Evolutionary conservation across 345 rosid genomes (phyloP).

Genomic region (Stellera chamaejasme): DNA sequence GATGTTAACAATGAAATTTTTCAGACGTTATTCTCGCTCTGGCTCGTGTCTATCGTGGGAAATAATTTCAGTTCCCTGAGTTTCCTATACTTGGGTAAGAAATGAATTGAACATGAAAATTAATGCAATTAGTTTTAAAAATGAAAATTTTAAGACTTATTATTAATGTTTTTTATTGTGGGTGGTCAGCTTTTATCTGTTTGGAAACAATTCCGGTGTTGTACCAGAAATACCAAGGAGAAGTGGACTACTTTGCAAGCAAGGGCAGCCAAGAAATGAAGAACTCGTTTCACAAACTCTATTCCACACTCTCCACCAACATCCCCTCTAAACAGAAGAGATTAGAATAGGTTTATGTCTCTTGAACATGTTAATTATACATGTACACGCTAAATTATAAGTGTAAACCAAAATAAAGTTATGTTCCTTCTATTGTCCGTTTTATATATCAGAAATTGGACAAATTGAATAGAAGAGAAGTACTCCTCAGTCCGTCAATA

Average conservation of each 20-base stretch:
- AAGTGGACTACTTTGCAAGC: slow-evolving; percentile 27
- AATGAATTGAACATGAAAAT: too few species aligned
- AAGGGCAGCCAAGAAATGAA: slow-evolving; percentile 25
- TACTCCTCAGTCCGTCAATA: too few species aligned
- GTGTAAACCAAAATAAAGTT: too few species aligned
- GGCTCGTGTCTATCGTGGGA: slow-evolving; percentile 38
- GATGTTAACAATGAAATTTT: not conserved
- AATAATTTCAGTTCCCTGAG: slow-evolving; percentile 34
- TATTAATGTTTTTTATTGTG: not conserved
- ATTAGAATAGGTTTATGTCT: not conserved
- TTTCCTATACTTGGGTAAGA: slow-evolving; percentile 38
- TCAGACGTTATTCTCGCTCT: slow-evolving; percentile 33
- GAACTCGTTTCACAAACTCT: slow-evolving; percentile 26
- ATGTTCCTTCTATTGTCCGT: too few species aligned
- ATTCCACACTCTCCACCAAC: slow-evolving; percentile 34
- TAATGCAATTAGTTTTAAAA: too few species aligned
- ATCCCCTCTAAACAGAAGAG: slow-evolving; percentile 35
- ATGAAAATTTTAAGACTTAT: not conserved
- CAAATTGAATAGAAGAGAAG: too few species aligned
- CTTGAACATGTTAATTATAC: too few species aligned
- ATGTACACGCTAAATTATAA: too few species aligned
- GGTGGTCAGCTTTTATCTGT: slow-evolving; percentile 29
- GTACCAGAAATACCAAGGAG: slow-evolving; percentile 31
- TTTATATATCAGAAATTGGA: too few species aligned
- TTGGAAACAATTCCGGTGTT: slow-evolving; percentile 34